Evolutionary conservation across 2,329 filamentous ascomycete genomes (phyloP), one percentile per base, ranked within the genome.

Genomic region (Hymenoscyphus fructigenus): DNA sequence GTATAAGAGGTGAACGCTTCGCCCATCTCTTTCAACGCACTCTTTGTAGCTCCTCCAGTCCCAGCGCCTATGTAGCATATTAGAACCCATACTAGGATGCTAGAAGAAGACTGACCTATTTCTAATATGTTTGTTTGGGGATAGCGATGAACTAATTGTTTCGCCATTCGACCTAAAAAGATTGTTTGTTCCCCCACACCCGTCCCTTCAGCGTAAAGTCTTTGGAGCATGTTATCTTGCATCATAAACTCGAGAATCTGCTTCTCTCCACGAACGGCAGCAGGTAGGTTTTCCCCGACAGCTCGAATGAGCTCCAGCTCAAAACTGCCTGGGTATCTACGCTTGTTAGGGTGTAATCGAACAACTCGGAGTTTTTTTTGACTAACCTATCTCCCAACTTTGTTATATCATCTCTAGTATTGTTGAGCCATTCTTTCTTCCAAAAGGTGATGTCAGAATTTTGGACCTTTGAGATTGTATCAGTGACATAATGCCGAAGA

Each of bases 11-110:
- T 67, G 56, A 78, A 79, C 3, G 62, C 3, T 12, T 67, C 14
- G 1, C 70, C 75, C 12, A 82, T 67, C 3, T 59, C 53, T 3
- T 71, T 61, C 1, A 82, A 67, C 6, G 82, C 71, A 1, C 62
- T 61, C 3, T 74, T 71, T 0, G 81, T 83, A 0, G 79, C 73
- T 20, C 75, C 76, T 3, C 79, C 81, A 5, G 79, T 63, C 14
- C 61, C 61, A 32, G 61, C 61, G 15, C 61, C 61, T 63, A 59
- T 36, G 29, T 4, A 7, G 3, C 44, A 28, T 20, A 15, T 62
- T 20, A 62, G 32, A 23, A 57, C 12, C 3, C 2, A 12, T 10
- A 2, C 3, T 23, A n/a, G 23, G 15, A 14, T 34, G n/a, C 9
- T 5, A 15, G 23, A 10, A 14, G 9, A 15, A 32, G 2, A 23